These are phyloP conservation scores for Arabidopsis lyrata DNA, from an alignment of 441 rosid species.

Conservation along the genomic window DNA sequence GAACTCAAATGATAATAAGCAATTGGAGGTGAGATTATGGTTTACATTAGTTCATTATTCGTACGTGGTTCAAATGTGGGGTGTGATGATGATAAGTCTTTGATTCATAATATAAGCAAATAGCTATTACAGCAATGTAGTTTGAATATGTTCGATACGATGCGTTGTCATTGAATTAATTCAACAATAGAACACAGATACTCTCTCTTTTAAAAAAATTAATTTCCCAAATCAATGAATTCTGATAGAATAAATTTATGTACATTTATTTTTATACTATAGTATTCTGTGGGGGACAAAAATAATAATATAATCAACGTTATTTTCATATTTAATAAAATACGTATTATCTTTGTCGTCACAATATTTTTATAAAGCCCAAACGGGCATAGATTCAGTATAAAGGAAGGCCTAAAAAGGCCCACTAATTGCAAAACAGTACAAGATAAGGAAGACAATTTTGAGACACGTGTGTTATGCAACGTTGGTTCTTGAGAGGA, in stretches of 20 bases:
- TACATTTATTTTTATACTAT: constrained; percentile 21
- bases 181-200: not conserved
- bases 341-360: constrained; percentile 4
- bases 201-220: not conserved
- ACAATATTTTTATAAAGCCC: too few relatives aligned
- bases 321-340: constrained; percentile 16
- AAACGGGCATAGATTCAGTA: too few relatives aligned
- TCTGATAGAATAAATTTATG: constrained; percentile 7
- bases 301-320: not conserved
- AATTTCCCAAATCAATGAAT: constrained; percentile 4
- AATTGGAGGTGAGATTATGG: constrained; percentile 1
- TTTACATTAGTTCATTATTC: not conserved
- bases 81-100: not conserved
- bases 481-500: too few relatives aligned
- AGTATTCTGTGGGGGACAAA: constrained; percentile 7
- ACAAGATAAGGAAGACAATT: too few relatives aligned
- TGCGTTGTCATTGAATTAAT: constrained; percentile 11
- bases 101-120: not conserved
- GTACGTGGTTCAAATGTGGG: not conserved
- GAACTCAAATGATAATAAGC: not conserved
- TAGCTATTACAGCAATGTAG: constrained; percentile 3
- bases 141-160: constrained; percentile 2
- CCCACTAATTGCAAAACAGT: too few relatives aligned
- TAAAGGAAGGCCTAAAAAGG: too few relatives aligned
- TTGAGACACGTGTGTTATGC: too few relatives aligned